Evolutionary conservation across 2,329 filamentous ascomycete species (phyloP), one percentile per base, ranked within the genome.

Genomic region (Fusarium sp.): DNA sequence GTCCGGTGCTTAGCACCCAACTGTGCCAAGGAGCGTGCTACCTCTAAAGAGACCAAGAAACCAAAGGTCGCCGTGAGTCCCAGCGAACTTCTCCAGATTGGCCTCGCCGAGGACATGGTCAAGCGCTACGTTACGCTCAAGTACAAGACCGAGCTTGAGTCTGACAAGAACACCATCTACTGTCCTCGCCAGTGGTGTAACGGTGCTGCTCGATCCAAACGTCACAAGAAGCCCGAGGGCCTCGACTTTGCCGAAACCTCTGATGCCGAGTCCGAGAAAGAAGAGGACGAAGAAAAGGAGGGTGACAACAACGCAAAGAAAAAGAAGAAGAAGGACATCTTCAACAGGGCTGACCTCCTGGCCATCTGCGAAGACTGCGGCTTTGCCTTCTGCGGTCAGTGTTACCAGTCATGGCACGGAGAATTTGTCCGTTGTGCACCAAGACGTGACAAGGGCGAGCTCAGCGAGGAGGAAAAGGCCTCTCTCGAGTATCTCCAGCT

Each of bases 131-230:
- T 97, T 4, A 89, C 89, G 36, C 85, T 98, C 65, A 97, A 96
- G 81, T 92, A 97, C 75, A 98, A 98, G 82, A 92, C 91, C 70
- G 91, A 93, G 77, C 87, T 98, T 3, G 96, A 98, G 79, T 90
- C 93, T 0, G 94, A 98, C 79, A 96, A 94, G 75, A 91, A 90
- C 63, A 97, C 94, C 0, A 87, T 97, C 33, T 98, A 97, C 78
- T 99, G 96, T 75, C 96, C 96, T 0, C 88, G 96, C 8, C 85
- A 89, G 61, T 97, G 94, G 93, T 99, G 96, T 77, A 92, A 96
- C 78, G 94, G 93, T 6, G 92, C 94, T 3, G 94, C 94, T 25
- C 87, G 89, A 49, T 93, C 91, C 20, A 91, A 90, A 76, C 89
- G 86, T 73, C 89, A 92, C 79, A 89, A 85, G 64, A 93, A 92